Conservation (phyloP, 1,139 yeast genomes). For the Diutina sp. region DNA sequence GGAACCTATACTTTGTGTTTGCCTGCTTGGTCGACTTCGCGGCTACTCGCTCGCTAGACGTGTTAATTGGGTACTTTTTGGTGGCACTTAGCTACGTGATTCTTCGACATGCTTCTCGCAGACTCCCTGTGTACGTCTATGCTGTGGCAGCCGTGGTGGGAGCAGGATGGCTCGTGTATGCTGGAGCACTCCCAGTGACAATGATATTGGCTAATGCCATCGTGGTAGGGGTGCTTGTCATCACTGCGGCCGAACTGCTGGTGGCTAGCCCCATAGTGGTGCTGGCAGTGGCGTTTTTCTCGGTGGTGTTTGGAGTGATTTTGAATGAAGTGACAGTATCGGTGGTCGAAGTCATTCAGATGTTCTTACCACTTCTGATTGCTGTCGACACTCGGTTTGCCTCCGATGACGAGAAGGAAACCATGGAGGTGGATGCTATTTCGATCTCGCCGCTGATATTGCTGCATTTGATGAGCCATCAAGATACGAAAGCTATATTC, state of each 20-base stretch:
- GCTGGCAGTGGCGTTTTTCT: not conserved
- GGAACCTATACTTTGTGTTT: constrained; percentile 6
- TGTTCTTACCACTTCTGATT: not conserved
- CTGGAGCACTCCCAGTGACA: not conserved
- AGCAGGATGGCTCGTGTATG: not conserved
- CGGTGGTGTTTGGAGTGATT: not conserved
- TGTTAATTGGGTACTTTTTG: constrained; percentile 4
- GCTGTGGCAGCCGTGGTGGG: not conserved
- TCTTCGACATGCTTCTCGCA: not conserved
- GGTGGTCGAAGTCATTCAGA: not conserved
- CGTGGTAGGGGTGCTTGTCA: not conserved
- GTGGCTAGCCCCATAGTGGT: not conserved
- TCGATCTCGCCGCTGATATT: not conserved
- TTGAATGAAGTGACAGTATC: not conserved
- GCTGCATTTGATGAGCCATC: not conserved
- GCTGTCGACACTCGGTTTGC: not conserved
- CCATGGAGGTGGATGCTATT: not conserved
- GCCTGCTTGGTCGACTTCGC: constrained; percentile 6
- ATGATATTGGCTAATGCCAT: not conserved
- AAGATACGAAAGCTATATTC: constrained; percentile 33
- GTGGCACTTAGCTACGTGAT: not conserved
- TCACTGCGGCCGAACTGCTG: not conserved
- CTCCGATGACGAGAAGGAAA: not conserved
- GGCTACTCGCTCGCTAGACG: constrained; percentile 1
- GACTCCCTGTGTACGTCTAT: not conserved